Percentiles rank a stretch among this genome's conserved stretches.
phyloP scores from a whole-genome alignment of 371 early-diverging fungal genomes.

The Zopfochytrium polystomum region DNA sequence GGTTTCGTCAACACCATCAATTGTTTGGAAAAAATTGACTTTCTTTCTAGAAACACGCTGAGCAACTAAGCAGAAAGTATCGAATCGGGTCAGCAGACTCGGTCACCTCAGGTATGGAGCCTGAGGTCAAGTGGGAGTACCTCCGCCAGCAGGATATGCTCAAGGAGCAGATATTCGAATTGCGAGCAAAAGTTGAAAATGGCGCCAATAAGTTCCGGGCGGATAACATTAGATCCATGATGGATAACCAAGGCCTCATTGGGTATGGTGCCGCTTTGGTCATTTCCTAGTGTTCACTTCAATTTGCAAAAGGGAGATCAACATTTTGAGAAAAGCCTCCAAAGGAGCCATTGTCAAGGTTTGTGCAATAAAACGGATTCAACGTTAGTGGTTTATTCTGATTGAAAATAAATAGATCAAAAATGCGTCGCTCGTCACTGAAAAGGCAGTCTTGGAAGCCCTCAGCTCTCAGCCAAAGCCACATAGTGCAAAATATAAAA shows the following conservation, averaged over 20 bases:
- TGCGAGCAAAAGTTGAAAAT: constrained; percentile 26
- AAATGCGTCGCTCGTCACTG: too few relatives aligned
- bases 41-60: constrained; percentile 17
- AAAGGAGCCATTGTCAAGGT: too few relatives aligned
- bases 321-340: too few relatives aligned
- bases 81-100: constrained; percentile 5
- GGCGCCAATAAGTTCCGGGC: constrained; percentile 29
- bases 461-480: too few relatives aligned
- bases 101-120: constrained; percentile 14
- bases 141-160: constrained; percentile 37
- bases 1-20: constrained; percentile 6
- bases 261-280: too few relatives aligned
- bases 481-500: too few relatives aligned
- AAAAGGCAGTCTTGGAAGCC: too few relatives aligned
- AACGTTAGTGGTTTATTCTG: too few relatives aligned
- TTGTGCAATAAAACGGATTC: too few relatives aligned
- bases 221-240: constrained; percentile 38
- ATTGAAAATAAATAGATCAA: too few relatives aligned
- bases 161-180: constrained; percentile 26
- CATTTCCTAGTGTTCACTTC: too few relatives aligned
- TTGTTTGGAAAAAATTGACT: not conserved
- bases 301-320: too few relatives aligned
- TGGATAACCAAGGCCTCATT: constrained; percentile 42
- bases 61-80: constrained; percentile 34
- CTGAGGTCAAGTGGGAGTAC: constrained; percentile 39